Percentiles rank a stretch among this genome's conserved stretches.
Conservation (phyloP, 495 filamentous ascomycete genomes). For the Daldinia bambusicola region DNA sequence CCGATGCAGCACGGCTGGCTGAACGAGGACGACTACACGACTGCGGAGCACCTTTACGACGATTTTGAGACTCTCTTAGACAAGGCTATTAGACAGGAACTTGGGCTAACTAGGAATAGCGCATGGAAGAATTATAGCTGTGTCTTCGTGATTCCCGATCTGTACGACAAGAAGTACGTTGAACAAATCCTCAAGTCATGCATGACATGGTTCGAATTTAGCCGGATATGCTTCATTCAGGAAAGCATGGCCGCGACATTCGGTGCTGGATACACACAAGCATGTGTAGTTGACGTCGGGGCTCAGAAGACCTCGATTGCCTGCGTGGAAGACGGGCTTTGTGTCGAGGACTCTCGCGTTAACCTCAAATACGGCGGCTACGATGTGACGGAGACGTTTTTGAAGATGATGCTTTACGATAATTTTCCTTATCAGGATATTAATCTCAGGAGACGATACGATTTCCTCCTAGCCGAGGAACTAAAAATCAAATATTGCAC, state of each 20-base stretch:
- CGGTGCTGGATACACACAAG: slow-evolving; percentile 91
- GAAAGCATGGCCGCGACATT: slow-evolving; percentile 94
- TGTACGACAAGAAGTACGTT: slow-evolving; percentile 94
- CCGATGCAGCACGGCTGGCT: slow-evolving; percentile 86
- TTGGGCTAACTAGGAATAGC: slow-evolving; percentile 78
- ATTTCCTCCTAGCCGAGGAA: slow-evolving; percentile 94
- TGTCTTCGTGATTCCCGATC: slow-evolving; percentile 93
- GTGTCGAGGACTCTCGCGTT: slow-evolving; percentile 86
- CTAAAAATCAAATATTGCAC: slow-evolving; percentile 90
- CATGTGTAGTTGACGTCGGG: slow-evolving; percentile 95
- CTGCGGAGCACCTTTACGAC: slow-evolving; percentile 77
- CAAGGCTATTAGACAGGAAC: slow-evolving; percentile 81
- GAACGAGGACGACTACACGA: slow-evolving; percentile 88
- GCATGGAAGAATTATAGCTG: slow-evolving; percentile 92
- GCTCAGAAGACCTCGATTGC: slow-evolving; percentile 98
- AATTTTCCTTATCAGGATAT: slow-evolving; percentile 94
- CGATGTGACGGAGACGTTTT: slow-evolving; percentile 92
- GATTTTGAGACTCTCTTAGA: slow-evolving; percentile 90
- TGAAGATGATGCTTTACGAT: slow-evolving; percentile 96
- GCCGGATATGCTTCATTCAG: slow-evolving; percentile 89
- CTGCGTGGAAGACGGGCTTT: slow-evolving; percentile 97
- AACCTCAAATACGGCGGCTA: slow-evolving; percentile 94
- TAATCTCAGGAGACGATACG: slow-evolving; percentile 87
- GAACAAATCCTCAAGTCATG: slow-evolving; percentile 83
- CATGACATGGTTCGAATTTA: slow-evolving; percentile 88